Conservation (phyloP, 78 protist genomes). For the Anaeramoeba flamelloides region DNA sequence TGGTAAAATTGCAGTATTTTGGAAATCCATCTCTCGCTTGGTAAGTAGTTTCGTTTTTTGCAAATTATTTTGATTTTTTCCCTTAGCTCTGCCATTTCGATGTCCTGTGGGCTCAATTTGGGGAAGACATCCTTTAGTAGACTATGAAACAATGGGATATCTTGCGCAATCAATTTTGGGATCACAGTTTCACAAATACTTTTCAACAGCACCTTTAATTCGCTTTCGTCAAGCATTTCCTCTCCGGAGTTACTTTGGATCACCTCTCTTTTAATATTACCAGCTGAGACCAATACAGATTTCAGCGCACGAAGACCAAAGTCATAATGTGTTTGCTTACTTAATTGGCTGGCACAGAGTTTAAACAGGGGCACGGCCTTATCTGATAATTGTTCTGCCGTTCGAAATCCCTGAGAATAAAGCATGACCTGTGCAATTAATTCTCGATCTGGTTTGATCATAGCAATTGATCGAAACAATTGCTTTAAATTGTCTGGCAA, state of each 20-base stretch:
- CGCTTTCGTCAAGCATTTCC: constrained; percentile 32
- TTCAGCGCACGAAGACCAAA: constrained; percentile 78
- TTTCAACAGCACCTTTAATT: constrained; percentile 28
- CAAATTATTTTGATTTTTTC: too few relatives aligned
- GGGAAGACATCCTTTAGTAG: constrained; percentile 78
- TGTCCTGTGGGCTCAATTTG: constrained; percentile 28
- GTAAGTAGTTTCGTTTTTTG: constrained; percentile 17
- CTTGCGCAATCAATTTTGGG: constrained; percentile 51
- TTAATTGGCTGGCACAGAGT: constrained; percentile 45
- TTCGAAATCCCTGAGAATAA: constrained; percentile 49
- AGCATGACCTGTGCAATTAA: constrained; percentile 62
- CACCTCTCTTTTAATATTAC: constrained; percentile 55
- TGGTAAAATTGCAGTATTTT: constrained; percentile 62
- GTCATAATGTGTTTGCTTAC: constrained; percentile 69
- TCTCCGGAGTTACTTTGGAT: background rate
- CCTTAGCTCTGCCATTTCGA: too few relatives aligned
- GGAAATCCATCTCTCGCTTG: constrained; percentile 42
- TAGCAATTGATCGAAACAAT: constrained; percentile 73
- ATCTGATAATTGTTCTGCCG: constrained; percentile 14
- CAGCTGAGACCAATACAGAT: constrained; percentile 68
- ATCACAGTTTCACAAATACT: too few relatives aligned
- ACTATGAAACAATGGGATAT: constrained; percentile 51
- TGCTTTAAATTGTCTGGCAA: constrained; percentile 76
- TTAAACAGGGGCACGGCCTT: constrained; percentile 44
- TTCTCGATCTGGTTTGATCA: constrained; percentile 65